Evolutionary conservation across 306 rosid species (phyloP), one percentile per base, ranked within the genome.

Genomic region (Medicago arabica): DNA sequence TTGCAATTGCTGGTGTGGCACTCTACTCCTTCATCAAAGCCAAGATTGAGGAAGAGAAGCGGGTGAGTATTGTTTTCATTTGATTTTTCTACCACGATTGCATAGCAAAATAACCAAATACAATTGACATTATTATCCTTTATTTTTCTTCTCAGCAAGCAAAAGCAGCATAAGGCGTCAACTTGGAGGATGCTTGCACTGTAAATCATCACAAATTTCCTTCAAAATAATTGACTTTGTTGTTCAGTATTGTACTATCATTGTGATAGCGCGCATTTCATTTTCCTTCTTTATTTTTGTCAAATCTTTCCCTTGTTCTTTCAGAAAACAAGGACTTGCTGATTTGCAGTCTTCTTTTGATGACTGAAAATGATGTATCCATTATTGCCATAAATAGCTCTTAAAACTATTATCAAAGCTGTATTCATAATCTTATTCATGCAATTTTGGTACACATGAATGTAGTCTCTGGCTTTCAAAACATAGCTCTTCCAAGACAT

Each of bases 1-100:
- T 94, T 79, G 98, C 98, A 43, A 94, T 94, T 79, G 96, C 94
- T 23, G 98, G 98, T 66, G 97, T 94, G 28, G 97, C 97, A 18
- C 60, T 77, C 79, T 94, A 94, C 83, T 94, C 97, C 4, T 74
- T 49, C 85, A 87, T 91, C 90, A 94, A 94, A 86, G 97, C 98
- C 81, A 80, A 61, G 84, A 54, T 93, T 67, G 98, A 93, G 81
- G 98, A 93, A 85, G 96, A 89, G 94, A 93, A 93, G 89, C 91
- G 89, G 75, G 98, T 93, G 62, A 93, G 98, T 58, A 40, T 47
- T 57, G 10, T 69, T 76, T 76, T 70, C 67, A 64, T 36, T 67
- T 51, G 2, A 39, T 60, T 17, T 69, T 46, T 25, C 31, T 46
- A 46, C 51, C 16, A 46, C 51, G 13, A n/a, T 51, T 51, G 57